Conservation (phyloP, 192 early-diverging fungal species). For the Backusella macrospora region DNA sequence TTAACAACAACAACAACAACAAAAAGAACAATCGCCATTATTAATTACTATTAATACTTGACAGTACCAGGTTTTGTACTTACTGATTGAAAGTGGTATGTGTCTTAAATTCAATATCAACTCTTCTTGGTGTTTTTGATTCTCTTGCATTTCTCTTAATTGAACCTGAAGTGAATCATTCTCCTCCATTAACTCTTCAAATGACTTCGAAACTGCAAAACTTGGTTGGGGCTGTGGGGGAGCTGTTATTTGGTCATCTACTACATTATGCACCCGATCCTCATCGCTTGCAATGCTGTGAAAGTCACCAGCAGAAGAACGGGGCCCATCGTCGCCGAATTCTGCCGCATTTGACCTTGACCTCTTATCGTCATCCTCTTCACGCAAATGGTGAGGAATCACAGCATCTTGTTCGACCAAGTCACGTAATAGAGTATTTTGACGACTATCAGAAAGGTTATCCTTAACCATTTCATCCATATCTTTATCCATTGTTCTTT, state of each 20-base stretch:
- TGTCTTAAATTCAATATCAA: conserved; percentile 34
- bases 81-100: conserved; percentile 6
- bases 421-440: conserved; percentile 16
- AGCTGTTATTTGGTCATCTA: conserved; percentile 41
- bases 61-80: not conserved
- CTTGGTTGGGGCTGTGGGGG: conserved; percentile 46
- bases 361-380: conserved; percentile 31
- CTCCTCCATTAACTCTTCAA: conserved; percentile 42
- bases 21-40: too few relatives aligned
- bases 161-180: conserved; percentile 40
- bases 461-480: conserved; percentile 30
- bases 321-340: conserved; percentile 40
- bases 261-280: conserved; percentile 14
- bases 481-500: conserved; percentile 27
- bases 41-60: not conserved
- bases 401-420: not conserved
- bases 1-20: not conserved
- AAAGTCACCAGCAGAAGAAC: conserved; percentile 37
- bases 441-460: not conserved
- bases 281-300: conserved; percentile 28
- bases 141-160: conserved; percentile 30
- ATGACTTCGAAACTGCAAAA: conserved; percentile 41
- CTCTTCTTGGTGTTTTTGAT: conserved; percentile 41
- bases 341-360: conserved; percentile 44
- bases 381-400: not conserved